Evolutionary conservation across 352 stramenopile species (phyloP).

Genomic region (Phytophthora ohioensis): DNA sequence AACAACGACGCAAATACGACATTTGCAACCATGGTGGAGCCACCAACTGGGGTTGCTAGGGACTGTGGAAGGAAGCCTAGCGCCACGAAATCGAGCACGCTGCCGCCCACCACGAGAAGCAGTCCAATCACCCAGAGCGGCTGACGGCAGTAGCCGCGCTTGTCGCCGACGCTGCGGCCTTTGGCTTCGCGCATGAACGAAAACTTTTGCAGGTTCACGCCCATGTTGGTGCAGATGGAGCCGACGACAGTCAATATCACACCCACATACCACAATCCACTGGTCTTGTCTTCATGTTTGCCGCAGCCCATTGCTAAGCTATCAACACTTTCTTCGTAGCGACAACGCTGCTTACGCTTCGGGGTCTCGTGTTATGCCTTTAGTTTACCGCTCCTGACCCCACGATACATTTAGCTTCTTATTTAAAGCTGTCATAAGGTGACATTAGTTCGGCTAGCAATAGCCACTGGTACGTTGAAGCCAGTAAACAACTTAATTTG

Average conservation of each 20-base stretch:
- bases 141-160: constrained; percentile 81
- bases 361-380: constrained; percentile 10
- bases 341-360: not conserved
- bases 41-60: constrained; percentile 79
- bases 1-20: constrained; percentile 84
- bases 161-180: constrained; percentile 52
- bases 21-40: constrained; percentile 87
- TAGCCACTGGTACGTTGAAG: constrained; percentile 15
- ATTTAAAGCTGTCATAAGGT: constrained; percentile 17
- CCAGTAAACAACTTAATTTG: constrained; percentile 13
- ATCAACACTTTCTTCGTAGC: not conserved
- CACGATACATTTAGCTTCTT: constrained; percentile 11
- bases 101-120: constrained; percentile 74
- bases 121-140: constrained; percentile 86
- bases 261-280: constrained; percentile 72
- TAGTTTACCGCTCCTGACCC: not conserved
- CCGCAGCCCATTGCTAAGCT: constrained; percentile 26
- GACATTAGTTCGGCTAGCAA: constrained; percentile 29
- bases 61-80: constrained; percentile 85
- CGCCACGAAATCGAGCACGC: constrained; percentile 77
- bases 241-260: constrained; percentile 80
- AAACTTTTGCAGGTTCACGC: constrained; percentile 91
- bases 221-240: constrained; percentile 84
- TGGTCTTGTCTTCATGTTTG: constrained; percentile 27
- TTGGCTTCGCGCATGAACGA: constrained; percentile 89